Base-by-base conservation (phyloP, 2,329 filamentous ascomycete genomes). In the Mycocentrospora acerina region DNA sequence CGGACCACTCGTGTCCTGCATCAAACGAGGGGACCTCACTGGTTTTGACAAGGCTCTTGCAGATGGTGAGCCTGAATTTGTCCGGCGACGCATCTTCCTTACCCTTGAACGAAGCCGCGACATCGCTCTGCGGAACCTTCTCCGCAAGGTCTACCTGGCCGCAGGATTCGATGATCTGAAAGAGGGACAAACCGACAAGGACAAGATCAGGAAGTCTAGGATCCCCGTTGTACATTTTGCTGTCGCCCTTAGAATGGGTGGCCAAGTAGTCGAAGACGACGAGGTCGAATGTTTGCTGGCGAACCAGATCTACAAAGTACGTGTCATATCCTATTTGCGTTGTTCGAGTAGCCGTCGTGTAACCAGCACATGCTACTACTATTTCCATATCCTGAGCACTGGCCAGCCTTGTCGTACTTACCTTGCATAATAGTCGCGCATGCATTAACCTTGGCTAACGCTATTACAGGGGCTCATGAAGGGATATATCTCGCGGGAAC, bases 241-340 rank as follows among this genome's bases (percentile, higher is more conserved):
- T 16, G 87, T 89, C 6, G 94, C 89, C 7, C 80, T 97, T 43
- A 83, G 83, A 59, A 77, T 95, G 55, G 84, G 82, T 46, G 68
- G 73, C 58, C 69, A 86, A 60, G 71, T 75, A 24, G 74, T 94
- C 24, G 93, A 96, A 55, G 77, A 80, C 22, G 94, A 98, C 62
- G 93, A 98, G 68, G 90, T 97, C 4, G 94, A 98, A 68, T 98
- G 93, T 66, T 72, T 96, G 56, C 64, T 98, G 59, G 89, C 93
- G 18, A 97, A 96, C 64, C 88, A 96, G 80, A 95, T 98, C 46
- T 98, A 97, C 75, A 98, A 97, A 82, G 91, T 95, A 69, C 44
- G 74, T 70, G 13, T 17, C 14, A 4, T 33, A 28, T 27, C 11
- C 11, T 14, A 9, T 18, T n/a, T 6, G 4, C 25, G 11, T n/a